phyloP scores from a whole-genome alignment of 495 filamentous ascomycete species.

The Lasiosphaeris hirsuta region DNA sequence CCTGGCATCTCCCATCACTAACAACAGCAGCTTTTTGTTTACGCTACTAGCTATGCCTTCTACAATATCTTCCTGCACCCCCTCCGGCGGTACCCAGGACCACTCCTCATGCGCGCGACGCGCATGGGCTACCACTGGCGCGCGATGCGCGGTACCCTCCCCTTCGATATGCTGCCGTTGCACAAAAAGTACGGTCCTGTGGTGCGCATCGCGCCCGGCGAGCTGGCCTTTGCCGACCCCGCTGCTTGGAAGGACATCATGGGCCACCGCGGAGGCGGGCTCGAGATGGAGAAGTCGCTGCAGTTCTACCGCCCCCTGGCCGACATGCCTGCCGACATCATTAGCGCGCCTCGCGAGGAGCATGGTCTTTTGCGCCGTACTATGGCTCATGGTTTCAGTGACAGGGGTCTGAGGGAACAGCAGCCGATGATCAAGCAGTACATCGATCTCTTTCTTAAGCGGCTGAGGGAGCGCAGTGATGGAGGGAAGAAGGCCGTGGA shows the following conservation, averaged over 20 bases:
- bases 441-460: conserved; percentile 44
- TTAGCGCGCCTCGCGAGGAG: conserved; percentile 32
- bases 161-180: conserved; percentile 40
- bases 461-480: conserved; percentile 35
- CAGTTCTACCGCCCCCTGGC: conserved; percentile 29
- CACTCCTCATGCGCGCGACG: conserved; percentile 38
- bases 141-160: conserved; percentile 32
- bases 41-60: conserved; percentile 18
- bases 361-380: conserved; percentile 44
- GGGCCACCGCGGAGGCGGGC: conserved; percentile 37
- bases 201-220: conserved; percentile 51
- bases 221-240: conserved; percentile 47
- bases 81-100: conserved; percentile 47
- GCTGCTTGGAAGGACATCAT: conserved; percentile 56
- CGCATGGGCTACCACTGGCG: conserved; percentile 32
- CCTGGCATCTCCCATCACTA: neutral
- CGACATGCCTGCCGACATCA: conserved; percentile 27
- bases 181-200: conserved; percentile 50
- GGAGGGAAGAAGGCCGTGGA: conserved; percentile 35
- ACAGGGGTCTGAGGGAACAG: conserved; percentile 46
- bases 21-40: conserved; percentile 11
- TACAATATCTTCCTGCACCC: conserved; percentile 53
- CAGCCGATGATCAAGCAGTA: conserved; percentile 43
- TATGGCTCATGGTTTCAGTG: conserved; percentile 53
- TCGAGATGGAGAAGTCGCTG: conserved; percentile 31